A percentile compares a stretch with the other conserved stretches of the same genome.
phyloP scores from a whole-genome alignment of 2,329 filamentous ascomycete species.

The Penicillium sp. region DNA sequence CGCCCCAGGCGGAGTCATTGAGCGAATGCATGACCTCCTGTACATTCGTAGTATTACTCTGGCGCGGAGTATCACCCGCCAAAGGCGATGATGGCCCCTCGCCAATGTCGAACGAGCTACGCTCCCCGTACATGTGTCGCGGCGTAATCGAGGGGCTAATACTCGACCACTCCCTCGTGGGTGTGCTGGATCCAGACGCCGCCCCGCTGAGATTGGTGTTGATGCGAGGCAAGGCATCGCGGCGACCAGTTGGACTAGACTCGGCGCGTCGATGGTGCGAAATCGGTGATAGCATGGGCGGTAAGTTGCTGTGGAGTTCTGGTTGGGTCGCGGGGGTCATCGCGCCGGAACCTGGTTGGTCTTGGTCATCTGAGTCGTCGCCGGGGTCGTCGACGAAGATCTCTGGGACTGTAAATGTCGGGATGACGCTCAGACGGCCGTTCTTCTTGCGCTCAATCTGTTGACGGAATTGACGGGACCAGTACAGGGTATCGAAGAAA shows the following conservation, averaged over 20 bases:
- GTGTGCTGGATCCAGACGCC: slow-evolving; percentile 35
- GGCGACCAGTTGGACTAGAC: slow-evolving; percentile 24
- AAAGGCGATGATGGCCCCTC: slow-evolving; percentile 19
- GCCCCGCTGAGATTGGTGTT: slow-evolving; percentile 42
- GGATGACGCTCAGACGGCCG: slow-evolving; percentile 72
- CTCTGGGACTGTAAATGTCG: slow-evolving; percentile 79
- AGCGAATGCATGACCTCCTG: slow-evolving; percentile 78
- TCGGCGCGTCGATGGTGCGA: slow-evolving; percentile 29
- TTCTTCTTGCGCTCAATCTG: slow-evolving; percentile 67
- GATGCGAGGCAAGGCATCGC: slow-evolving; percentile 47
- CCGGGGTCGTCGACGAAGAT: slow-evolving; percentile 83
- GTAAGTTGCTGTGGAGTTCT: slow-evolving; percentile 17
- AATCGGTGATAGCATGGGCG: slow-evolving; percentile 35
- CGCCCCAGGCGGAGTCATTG: slow-evolving; percentile 87
- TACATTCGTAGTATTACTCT: slow-evolving; percentile 67
- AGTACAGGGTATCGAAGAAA: slow-evolving; percentile 92
- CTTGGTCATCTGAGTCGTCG: slow-evolving; percentile 29
- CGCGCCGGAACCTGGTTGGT: slow-evolving; percentile 15
- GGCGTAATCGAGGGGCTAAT: slow-evolving; percentile 50
- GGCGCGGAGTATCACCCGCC: slow-evolving; percentile 50
- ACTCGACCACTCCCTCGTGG: slow-evolving; percentile 47
- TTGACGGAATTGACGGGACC: slow-evolving; percentile 75
- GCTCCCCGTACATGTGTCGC: slow-evolving; percentile 30
- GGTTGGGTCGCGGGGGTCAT: slow-evolving; percentile 24
- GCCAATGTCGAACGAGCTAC: slow-evolving; percentile 32